Evolutionary conservation across 1,284 basidiomycete genomes (phyloP).

Genomic region (Pseudozyma pruni): DNA sequence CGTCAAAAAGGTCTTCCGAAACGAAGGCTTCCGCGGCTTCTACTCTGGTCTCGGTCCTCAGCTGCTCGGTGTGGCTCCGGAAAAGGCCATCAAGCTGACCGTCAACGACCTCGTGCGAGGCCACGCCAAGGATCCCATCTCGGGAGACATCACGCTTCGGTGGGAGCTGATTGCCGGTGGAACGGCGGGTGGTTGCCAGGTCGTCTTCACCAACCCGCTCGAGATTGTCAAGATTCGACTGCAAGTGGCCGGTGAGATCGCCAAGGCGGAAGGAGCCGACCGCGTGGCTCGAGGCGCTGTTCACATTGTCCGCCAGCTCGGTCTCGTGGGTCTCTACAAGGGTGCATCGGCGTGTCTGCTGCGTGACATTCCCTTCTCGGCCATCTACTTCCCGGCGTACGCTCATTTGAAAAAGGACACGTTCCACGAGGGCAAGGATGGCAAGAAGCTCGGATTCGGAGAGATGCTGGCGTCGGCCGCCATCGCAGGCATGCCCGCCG

Average conservation of each 20-base stretch:
- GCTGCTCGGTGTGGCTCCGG: slow-evolving; percentile 94
- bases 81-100: slow-evolving; percentile 94
- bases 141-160: slow-evolving; percentile 83
- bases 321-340: slow-evolving; percentile 90
- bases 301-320: slow-evolving; percentile 91
- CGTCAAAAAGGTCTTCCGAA: slow-evolving; percentile 89
- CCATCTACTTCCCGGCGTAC: slow-evolving; percentile 71
- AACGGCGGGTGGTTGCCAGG: slow-evolving; percentile 94
- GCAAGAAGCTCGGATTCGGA: slow-evolving; percentile 88
- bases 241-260: slow-evolving; percentile 94
- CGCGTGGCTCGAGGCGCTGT: slow-evolving; percentile 83
- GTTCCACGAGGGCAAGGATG: slow-evolving; percentile 94
- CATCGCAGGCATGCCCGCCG: slow-evolving; percentile 89
- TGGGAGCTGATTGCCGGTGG: slow-evolving; percentile 95
- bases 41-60: slow-evolving; percentile 96
- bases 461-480: slow-evolving; percentile 87
- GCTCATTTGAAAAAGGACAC: slow-evolving; percentile 82
- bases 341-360: slow-evolving; percentile 85
- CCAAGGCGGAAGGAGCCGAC: slow-evolving; percentile 77
- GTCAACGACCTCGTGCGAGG: slow-evolving; percentile 92
- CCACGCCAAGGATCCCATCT: slow-evolving; percentile 88
- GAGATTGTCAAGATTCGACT: slow-evolving; percentile 90
- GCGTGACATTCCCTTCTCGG: slow-evolving; percentile 89
- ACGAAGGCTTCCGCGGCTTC: slow-evolving; percentile 92
- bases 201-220: slow-evolving; percentile 94